Evolutionary conservation across 768 basidiomycete species (phyloP).

Genomic region (Clitopilus passeckerianus): DNA sequence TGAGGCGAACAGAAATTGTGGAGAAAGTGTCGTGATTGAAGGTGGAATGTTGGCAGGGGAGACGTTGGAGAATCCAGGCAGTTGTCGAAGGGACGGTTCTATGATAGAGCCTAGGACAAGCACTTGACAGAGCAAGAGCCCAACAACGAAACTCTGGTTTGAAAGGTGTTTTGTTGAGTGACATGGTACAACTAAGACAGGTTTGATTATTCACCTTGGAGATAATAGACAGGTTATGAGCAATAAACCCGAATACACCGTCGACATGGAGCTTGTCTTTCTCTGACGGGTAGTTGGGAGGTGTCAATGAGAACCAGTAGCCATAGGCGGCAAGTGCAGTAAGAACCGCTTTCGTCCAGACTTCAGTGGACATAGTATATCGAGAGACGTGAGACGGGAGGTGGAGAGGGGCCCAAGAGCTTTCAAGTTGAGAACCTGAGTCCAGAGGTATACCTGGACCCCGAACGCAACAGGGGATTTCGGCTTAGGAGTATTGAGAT

Average conservation of each 20-base stretch:
- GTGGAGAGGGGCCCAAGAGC: too few relatives aligned
- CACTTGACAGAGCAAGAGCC: not conserved
- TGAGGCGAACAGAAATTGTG: not conserved
- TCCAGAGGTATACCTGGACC: not conserved
- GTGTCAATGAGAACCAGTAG: conserved; percentile 3
- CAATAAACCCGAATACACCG: conserved; percentile 1
- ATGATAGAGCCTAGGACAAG: not conserved
- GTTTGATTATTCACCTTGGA: not conserved
- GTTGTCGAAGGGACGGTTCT: not conserved
- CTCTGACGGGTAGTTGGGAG: not conserved
- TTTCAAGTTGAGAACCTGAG: too few relatives aligned
- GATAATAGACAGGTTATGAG: not conserved
- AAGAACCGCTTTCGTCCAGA: not conserved
- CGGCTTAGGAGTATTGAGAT: too few relatives aligned
- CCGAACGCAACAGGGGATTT: too few relatives aligned
- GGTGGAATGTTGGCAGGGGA: not conserved
- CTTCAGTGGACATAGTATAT: not conserved
- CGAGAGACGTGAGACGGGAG: too few relatives aligned
- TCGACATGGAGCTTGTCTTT: conserved; percentile 3
- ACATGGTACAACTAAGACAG: not conserved
- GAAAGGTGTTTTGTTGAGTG: not conserved
- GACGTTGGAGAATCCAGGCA: not conserved
- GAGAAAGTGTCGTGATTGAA: not conserved
- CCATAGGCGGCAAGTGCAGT: not conserved
- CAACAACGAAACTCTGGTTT: not conserved